phyloP scores from a whole-genome alignment of 2,329 filamentous ascomycete genomes.

The Trichoderma asperellum region DNA sequence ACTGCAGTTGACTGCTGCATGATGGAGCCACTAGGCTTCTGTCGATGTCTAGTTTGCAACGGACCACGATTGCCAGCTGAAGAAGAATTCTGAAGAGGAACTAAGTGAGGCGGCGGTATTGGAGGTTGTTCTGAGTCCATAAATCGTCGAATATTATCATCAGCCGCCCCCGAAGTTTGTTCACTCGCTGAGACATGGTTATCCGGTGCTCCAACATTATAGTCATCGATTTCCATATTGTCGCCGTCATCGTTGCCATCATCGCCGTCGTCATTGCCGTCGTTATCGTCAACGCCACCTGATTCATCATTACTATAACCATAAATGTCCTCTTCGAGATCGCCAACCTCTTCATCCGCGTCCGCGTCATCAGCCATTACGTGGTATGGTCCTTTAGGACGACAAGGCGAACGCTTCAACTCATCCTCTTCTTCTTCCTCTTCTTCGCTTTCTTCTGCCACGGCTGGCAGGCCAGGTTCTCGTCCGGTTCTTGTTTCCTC shows the following conservation, averaged over 20 bases:
- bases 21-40: constrained; percentile 50
- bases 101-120: constrained; percentile 51
- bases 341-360: constrained; percentile 33
- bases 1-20: constrained; percentile 45
- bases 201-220: constrained; percentile 41
- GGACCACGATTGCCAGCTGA: constrained; percentile 55
- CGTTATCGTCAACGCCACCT: constrained; percentile 47
- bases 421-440: constrained; percentile 36
- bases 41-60: constrained; percentile 32
- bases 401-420: constrained; percentile 38
- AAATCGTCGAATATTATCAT: constrained; percentile 32
- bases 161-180: neutral
- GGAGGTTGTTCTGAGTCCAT: constrained; percentile 52
- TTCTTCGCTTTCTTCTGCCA: constrained; percentile 53
- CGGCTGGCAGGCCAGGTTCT: constrained; percentile 48
- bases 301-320: constrained; percentile 43
- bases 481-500: constrained; percentile 50
- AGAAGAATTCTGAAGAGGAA: constrained; percentile 56
- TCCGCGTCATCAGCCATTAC: constrained; percentile 10
- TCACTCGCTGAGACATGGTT: neutral
- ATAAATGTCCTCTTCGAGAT: constrained; percentile 20
- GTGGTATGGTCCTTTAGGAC: constrained; percentile 29
- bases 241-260: constrained; percentile 47
- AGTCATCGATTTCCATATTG: constrained; percentile 48
- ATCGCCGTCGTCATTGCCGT: constrained; percentile 46